These are phyloP conservation scores for Salix suchowensis DNA, from an alignment of 345 rosid genomes.

Conservation along the genomic window DNA sequence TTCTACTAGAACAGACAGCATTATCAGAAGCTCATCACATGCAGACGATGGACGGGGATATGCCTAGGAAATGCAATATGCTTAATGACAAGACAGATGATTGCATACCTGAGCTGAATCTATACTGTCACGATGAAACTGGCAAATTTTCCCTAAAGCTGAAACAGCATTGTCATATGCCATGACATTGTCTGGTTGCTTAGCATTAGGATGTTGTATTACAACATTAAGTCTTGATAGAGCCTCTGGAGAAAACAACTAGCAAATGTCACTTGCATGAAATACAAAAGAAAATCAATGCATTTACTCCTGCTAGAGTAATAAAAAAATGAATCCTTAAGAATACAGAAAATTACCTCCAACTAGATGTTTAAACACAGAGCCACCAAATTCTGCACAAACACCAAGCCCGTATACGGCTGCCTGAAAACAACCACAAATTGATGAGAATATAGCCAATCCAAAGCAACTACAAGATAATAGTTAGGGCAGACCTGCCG, in stretches of 20 bases:
- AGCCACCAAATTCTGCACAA: conserved; percentile 97
- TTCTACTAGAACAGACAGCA: background rate
- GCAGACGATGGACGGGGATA: background rate
- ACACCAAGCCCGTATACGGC: conserved; percentile 99
- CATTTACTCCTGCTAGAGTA: background rate
- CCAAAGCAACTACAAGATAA: conserved; percentile 6
- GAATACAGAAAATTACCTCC: conserved; percentile 55
- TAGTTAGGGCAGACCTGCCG: conserved; percentile 60
- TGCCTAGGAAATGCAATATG: background rate
- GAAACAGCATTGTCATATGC: conserved; percentile 99
- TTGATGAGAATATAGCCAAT: conserved; percentile 2
- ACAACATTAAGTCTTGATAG: conserved; percentile 90
- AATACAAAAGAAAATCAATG: background rate
- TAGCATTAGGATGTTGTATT: conserved; percentile 70
- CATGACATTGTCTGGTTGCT: conserved; percentile 82
- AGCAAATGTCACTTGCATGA: conserved; percentile 17
- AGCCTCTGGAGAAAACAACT: conserved; percentile 62
- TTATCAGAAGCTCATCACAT: background rate
- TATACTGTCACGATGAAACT: conserved; percentile 77
- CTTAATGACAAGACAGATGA: background rate
- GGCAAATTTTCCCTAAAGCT: conserved; percentile 94
- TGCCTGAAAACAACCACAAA: conserved; percentile 51
- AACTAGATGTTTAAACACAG: conserved; percentile 83
- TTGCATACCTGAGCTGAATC: conserved; percentile 79
- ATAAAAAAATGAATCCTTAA: background rate